A percentile compares a stretch with the other conserved stretches of the same genome.
phyloP scores from a whole-genome alignment of 148 eudicot species.

The Mesembryanthemum crystallinum region DNA sequence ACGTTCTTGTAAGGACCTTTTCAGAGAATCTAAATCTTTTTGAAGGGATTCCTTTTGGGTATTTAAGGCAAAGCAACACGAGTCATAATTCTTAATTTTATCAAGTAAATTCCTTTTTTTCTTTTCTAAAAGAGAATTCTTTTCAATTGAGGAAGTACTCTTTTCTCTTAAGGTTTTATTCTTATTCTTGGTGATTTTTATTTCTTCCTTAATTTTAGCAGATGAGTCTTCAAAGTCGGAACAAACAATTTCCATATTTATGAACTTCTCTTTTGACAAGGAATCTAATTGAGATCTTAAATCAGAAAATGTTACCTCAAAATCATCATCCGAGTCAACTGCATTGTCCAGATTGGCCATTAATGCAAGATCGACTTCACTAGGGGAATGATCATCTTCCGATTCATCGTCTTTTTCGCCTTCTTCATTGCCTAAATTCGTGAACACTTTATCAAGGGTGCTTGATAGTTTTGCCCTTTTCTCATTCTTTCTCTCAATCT shows the following conservation, averaged over 20 bases:
- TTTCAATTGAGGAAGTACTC: neutral
- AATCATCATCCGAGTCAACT: neutral
- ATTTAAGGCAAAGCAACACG: no score
- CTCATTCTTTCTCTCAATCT: neutral
- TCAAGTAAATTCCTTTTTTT: no score
- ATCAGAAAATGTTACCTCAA: neutral
- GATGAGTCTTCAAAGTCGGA: neutral
- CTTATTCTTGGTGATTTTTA: neutral
- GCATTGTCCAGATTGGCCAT: neutral
- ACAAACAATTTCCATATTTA: neutral
- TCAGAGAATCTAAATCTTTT: neutral
- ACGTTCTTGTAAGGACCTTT: neutral
- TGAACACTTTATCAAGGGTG: neutral
- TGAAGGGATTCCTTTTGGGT: no score
- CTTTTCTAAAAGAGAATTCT: neutral
- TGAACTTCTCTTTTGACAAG: neutral
- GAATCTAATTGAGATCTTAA: neutral
- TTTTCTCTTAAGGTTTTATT: neutral
- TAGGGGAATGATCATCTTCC: neutral
- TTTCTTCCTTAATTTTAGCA: neutral
- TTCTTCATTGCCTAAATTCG: neutral
- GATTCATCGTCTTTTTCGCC: neutral
- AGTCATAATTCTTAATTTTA: no score
- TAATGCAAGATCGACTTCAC: neutral
- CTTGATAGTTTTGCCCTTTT: neutral